Evolutionary conservation across 2,329 filamentous ascomycete genomes (phyloP).

Genomic region (Botrytis hyacinthi): DNA sequence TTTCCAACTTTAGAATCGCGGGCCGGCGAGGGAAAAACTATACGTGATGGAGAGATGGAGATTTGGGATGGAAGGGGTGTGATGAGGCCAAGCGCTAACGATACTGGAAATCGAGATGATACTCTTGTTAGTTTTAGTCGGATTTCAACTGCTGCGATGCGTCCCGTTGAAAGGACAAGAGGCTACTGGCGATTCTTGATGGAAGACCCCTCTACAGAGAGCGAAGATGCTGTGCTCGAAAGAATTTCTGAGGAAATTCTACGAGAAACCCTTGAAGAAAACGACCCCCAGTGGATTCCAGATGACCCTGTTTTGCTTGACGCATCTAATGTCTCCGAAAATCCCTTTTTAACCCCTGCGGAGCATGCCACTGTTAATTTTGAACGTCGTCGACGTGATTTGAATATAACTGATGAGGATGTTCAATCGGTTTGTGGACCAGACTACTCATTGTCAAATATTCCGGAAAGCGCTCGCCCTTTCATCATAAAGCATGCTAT

Average conservation of each 20-base stretch:
- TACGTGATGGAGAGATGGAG: constrained; percentile 63
- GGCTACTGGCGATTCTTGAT: constrained; percentile 36
- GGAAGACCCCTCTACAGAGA: constrained; percentile 33
- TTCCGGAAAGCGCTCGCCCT: constrained; percentile 28
- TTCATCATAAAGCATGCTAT: constrained; percentile 33
- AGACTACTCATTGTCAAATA: constrained; percentile 30
- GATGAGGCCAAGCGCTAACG: constrained; percentile 58
- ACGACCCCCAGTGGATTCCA: neutral
- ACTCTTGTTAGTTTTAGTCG: constrained; percentile 48
- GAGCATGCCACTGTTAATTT: neutral
- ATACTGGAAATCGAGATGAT: constrained; percentile 59
- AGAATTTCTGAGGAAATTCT: constrained; percentile 14
- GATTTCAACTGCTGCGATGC: neutral
- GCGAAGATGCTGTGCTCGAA: constrained; percentile 28
- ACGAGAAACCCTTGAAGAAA: neutral
- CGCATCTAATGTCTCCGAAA: neutral
- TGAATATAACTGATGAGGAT: constrained; percentile 36
- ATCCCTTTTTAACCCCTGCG: neutral
- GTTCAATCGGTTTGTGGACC: constrained; percentile 34
- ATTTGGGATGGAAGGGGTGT: constrained; percentile 59
- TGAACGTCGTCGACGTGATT: constrained; percentile 32
- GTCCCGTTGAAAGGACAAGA: constrained; percentile 9
- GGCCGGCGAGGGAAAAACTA: constrained; percentile 63
- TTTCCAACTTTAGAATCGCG: constrained; percentile 61
- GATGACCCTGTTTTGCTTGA: neutral